Evolutionary conservation across 176 grass and related monocot genomes (phyloP), one percentile per base, ranked within the genome.

Genomic region (Oryza glumipatula): DNA sequence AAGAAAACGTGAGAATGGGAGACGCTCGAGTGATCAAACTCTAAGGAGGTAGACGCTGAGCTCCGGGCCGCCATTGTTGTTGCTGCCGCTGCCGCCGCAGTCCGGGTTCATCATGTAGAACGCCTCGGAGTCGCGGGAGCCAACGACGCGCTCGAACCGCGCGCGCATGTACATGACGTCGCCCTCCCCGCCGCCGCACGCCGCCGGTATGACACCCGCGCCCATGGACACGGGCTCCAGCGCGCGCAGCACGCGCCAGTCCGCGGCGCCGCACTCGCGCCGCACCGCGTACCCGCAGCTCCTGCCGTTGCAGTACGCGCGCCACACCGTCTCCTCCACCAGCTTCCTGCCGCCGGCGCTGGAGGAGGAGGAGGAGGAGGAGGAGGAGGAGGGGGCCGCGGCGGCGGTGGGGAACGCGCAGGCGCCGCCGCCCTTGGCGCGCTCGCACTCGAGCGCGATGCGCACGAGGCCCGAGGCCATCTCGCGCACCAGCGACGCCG

Each of bases 81-180:
- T 46, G 9, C 44, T 30, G 83, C 32, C 49, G 78, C 67, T 33
- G 44, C 78, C 51, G 78, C 9, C 17, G 76, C 60, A 67, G 80
- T 95, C 96, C 5, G 93, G 96, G 82, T 90, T 98, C 87, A 98
- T 95, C 96, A 98, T 98, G 88, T 95, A 98, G 86, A 98, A 98
- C 26, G 96, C 96, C 73, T 98, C 96, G 21, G 96, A 98, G 83
- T 98, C 96, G 68, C 83, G 92, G 9, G 96, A 95, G 23, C 96
- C 96, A 39, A 95, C 91, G 9, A 98, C 89, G 32, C 96, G 91
- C 87, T 98, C 96, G 73, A 98, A 95, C 63, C 87, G 85, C 23
- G 96, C 96, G 67, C 96, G 92, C 96, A 98, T 95, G 91, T 98
- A 98, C 96, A 98, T 98, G 80, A 95, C 88, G 89, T 98, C 96